Evolutionary conservation across 164 flowering plant species (phyloP), one percentile per base, ranked within the genome.

Genomic region (Vitis riparia): DNA sequence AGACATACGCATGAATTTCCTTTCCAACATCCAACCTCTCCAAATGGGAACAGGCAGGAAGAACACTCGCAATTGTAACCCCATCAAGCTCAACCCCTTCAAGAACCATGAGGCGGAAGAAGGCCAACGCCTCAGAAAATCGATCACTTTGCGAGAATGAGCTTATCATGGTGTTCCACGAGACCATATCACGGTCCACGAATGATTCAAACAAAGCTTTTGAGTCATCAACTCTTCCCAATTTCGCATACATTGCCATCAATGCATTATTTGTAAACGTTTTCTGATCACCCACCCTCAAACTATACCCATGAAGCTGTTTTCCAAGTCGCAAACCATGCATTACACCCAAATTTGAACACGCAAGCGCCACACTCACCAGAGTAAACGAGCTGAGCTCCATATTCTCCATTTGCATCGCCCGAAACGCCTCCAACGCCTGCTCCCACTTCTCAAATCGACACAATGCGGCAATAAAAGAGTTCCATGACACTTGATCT

Each of bases 401-500:
- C 48, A 78, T 60, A 19, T 78, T 49, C 58, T 77, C 85, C 55
- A 11, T 23, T 19, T 79, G 71, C 93, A 89, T 89, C 47, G 63
- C 27, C 57, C 86, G 55, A 74, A 87, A 84, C 5, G 79, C 79
- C 59, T 84, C 83, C 64, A 92, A 63, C 7, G 92, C 92, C 29
- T 76, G 51, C 37, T 79, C 86, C 91, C 92, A 92, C 69, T 86
- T 80, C 82, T 87, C 88, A 65, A 56, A 77, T 48, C 80, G 73
- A 72, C 97, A 90, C 58, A 87, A 66, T 0, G 86, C 83, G 62
- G 85, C 80, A 69, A 89, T 82, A 74, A 85, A 44, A 3, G 91
- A 88, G 77, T 88, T 92, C 94, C 97, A 92, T 9, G 95, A 86
- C 30, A 92, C 93, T 52, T 87, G 85, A 70, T 92, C 91, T 76